phyloP scores from a whole-genome alignment of 2,329 filamentous ascomycete species.

The Penicillium freii region DNA sequence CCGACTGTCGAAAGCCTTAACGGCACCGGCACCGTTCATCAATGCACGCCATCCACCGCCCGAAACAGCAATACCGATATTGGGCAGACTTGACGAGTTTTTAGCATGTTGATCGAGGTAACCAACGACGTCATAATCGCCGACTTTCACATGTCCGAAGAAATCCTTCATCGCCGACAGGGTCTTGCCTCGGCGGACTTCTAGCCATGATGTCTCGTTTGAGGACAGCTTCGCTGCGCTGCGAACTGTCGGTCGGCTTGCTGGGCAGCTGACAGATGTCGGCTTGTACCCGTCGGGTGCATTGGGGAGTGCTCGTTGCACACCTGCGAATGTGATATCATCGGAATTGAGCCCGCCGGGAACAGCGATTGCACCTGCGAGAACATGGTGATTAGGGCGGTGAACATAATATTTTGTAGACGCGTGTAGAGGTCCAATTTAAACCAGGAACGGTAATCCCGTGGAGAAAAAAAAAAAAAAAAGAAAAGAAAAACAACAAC shows the following conservation, averaged over 20 bases:
- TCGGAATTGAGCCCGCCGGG: conserved; percentile 10
- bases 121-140: conserved; percentile 69
- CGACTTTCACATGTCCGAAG: conserved; percentile 68
- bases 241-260: conserved; percentile 66
- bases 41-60: conserved; percentile 87
- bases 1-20: conserved; percentile 76
- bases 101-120: conserved; percentile 64
- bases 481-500: background rate
- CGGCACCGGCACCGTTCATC: conserved; percentile 77
- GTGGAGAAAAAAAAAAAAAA: background rate
- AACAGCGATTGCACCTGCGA: conserved; percentile 20
- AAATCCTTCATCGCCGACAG: conserved; percentile 71
- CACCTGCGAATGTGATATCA: conserved; percentile 10
- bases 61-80: conserved; percentile 74
- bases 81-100: conserved; percentile 60
- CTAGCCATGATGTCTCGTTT: conserved; percentile 73
- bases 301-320: conserved; percentile 51
- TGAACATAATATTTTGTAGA: background rate
- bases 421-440: background rate
- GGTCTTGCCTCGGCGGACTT: conserved; percentile 68
- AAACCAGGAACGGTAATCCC: background rate
- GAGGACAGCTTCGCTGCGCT: conserved; percentile 62
- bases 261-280: conserved; percentile 65
- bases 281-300: conserved; percentile 72
- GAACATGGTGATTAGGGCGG: background rate